Evolutionary conservation across 352 stramenopile species (phyloP).

Genomic region (Peronosclerospora sorghi): DNA sequence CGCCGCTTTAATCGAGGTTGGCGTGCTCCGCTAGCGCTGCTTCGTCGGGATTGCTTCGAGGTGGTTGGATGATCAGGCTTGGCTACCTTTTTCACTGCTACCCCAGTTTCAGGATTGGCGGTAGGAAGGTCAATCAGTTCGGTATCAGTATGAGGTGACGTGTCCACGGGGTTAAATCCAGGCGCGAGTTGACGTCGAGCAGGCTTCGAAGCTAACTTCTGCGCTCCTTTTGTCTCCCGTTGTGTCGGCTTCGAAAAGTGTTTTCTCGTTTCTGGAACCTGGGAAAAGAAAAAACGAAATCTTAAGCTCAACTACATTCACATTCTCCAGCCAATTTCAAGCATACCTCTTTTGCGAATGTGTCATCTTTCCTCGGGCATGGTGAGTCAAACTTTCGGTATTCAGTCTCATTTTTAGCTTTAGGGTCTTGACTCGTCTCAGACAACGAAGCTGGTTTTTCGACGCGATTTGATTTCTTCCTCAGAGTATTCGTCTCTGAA

Average conservation of each 20-base stretch:
- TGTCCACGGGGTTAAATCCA: constrained; percentile 10
- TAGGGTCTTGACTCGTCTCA: too few relatives aligned
- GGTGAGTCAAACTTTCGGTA: too few relatives aligned
- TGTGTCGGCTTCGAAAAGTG: constrained; percentile 5
- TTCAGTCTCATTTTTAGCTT: too few relatives aligned
- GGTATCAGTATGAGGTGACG: constrained; percentile 12
- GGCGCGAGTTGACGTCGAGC: constrained; percentile 11
- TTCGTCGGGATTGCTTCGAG: background rate
- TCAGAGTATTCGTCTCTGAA: background rate
- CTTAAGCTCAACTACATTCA: too few relatives aligned
- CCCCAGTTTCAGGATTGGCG: background rate
- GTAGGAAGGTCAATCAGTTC: constrained; percentile 5
- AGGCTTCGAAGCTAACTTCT: constrained; percentile 13
- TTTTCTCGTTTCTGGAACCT: constrained; percentile 3
- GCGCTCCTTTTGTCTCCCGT: constrained; percentile 4
- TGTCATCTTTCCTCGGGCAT: too few relatives aligned
- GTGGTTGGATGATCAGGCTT: background rate
- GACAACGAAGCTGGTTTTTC: too few relatives aligned
- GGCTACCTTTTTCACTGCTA: background rate
- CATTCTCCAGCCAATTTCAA: too few relatives aligned
- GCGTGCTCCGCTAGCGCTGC: constrained; percentile 1
- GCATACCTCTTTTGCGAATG: too few relatives aligned
- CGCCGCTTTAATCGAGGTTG: constrained; percentile 18
- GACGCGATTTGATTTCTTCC: too few relatives aligned
- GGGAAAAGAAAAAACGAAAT: too few relatives aligned